Conservation (phyloP, 225 moss, liverwort and hornwort genomes). For the Pleurozium schreberi region DNA sequence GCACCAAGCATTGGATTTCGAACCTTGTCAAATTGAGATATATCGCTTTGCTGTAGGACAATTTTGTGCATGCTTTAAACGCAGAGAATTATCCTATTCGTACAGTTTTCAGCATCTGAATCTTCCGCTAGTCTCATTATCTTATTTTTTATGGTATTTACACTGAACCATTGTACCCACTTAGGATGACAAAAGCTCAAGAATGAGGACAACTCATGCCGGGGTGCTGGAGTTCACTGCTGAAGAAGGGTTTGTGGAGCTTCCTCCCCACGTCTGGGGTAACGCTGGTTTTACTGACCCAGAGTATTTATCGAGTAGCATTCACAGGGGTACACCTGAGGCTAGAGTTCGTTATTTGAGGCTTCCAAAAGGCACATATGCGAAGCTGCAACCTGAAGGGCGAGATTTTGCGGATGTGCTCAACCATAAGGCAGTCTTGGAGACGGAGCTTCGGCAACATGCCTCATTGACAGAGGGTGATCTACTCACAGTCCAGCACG, state of each 20-base stretch:
- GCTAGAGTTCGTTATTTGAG: constrained; percentile 73
- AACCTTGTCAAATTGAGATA: not conserved
- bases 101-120: not conserved
- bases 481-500: constrained; percentile 79
- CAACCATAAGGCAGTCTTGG: constrained; percentile 92
- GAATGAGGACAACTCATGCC: constrained; percentile 52
- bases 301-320: not conserved
- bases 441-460: constrained; percentile 83
- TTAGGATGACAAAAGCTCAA: constrained; percentile 15
- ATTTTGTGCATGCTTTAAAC: not conserved
- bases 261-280: constrained; percentile 87
- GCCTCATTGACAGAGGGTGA: constrained; percentile 70
- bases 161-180: not conserved
- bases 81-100: not conserved
- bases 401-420: constrained; percentile 84
- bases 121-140: not conserved
- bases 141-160: not conserved
- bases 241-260: constrained; percentile 73
- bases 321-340: not conserved
- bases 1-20: not conserved
- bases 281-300: constrained; percentile 67
- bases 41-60: not conserved
- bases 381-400: constrained; percentile 80
- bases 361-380: constrained; percentile 80
- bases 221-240: constrained; percentile 94